Evolutionary conservation across 225 moss, liverwort and hornwort genomes (phyloP).

Genomic region (Takakia lepidozioides): DNA sequence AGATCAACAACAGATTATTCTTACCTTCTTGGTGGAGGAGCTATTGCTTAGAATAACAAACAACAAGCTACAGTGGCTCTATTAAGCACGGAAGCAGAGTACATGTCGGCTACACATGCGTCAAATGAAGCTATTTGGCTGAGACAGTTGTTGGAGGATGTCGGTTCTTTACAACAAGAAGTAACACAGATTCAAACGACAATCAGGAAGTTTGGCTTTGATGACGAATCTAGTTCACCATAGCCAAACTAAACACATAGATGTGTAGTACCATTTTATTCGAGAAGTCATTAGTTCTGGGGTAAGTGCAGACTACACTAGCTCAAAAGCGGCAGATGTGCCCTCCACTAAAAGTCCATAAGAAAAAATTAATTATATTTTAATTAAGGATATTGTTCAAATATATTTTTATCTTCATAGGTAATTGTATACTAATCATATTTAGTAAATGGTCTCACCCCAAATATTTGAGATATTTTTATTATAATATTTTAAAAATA

Average conservation of each 20-base stretch:
- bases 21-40: neutral
- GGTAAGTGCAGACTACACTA: no score
- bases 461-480: no score
- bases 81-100: slow-evolving; percentile 1
- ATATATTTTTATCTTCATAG: no score
- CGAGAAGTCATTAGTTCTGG: no score
- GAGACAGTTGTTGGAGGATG: neutral
- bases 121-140: neutral
- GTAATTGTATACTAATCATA: no score
- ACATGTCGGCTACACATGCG: neutral
- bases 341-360: no score
- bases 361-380: no score
- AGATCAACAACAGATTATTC: slow-evolving; percentile 3
- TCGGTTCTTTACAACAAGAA: neutral
- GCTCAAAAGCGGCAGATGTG: no score
- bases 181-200: neutral
- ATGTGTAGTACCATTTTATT: neutral
- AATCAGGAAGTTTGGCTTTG: slow-evolving; percentile 1
- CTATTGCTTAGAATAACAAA: neutral
- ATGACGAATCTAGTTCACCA: slow-evolving; percentile 1
- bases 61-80: neutral
- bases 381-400: no score
- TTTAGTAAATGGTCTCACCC: no score
- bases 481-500: no score
- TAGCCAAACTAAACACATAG: slow-evolving; percentile 5